A percentile compares a stretch with the other conserved stretches of the same genome.
Conservation (phyloP, 2,329 filamentous ascomycete species). For the Epichloe sibirici region DNA sequence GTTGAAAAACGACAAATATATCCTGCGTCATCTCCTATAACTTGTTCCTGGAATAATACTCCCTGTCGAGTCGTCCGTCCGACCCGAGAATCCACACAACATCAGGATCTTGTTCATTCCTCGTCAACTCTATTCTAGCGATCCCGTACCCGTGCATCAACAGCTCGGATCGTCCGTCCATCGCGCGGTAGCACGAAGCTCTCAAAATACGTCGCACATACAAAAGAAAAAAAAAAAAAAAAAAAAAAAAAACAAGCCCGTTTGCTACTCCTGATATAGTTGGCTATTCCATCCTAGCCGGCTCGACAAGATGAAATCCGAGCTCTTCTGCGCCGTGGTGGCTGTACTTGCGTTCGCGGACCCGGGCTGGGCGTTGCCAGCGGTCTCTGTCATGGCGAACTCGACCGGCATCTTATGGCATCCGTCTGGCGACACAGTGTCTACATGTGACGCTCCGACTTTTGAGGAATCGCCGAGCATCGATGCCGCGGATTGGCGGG, state of each 20-base stretch:
- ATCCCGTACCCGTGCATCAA: not conserved
- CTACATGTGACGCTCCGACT: constrained; percentile 16
- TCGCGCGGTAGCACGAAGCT: not conserved
- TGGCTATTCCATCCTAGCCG: not conserved
- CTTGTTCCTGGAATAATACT: not conserved
- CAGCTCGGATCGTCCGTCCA: not conserved
- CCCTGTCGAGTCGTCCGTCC: not conserved
- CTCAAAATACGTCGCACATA: not conserved
- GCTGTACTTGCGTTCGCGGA: not conserved
- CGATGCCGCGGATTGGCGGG: constrained; percentile 17
- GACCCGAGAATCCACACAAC: not conserved
- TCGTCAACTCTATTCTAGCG: not conserved
- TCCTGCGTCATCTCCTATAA: not conserved
- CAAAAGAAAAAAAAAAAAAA: not conserved
- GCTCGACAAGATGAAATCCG: not conserved
- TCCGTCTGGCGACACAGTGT: constrained; percentile 11
- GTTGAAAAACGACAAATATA: not conserved
- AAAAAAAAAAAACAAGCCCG: not conserved
- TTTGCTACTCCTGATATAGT: not conserved
- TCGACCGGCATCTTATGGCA: constrained; percentile 14
- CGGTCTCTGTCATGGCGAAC: constrained; percentile 3
- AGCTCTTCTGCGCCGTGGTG: not conserved
- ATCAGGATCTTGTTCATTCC: not conserved
- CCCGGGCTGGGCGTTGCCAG: not conserved
- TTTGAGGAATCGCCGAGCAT: constrained; percentile 11